These are phyloP conservation scores for Starmerella potacharoeniae DNA, from an alignment of 805 yeast genomes.

Conservation along the genomic window DNA sequence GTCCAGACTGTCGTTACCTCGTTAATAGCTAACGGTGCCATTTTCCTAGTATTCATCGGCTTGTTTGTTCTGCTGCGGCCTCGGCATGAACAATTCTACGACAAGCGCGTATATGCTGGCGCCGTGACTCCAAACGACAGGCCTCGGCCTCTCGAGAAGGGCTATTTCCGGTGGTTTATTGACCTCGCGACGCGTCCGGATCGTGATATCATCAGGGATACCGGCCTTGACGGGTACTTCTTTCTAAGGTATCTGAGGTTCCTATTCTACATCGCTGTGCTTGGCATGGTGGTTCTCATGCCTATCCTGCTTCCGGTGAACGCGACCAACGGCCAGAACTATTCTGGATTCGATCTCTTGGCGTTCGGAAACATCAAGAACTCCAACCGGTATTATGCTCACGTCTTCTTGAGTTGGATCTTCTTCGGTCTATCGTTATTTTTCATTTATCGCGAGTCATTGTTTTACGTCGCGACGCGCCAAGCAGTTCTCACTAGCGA, in stretches of 20 bases:
- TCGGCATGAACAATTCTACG: conserved; percentile 60
- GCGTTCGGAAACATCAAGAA: conserved; percentile 64
- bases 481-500: conserved; percentile 74
- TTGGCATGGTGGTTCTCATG: conserved; percentile 45
- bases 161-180: conserved; percentile 57
- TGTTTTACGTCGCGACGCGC: conserved; percentile 63
- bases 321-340: conserved; percentile 45
- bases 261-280: conserved; percentile 41
- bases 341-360: conserved; percentile 60
- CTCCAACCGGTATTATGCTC: conserved; percentile 66
- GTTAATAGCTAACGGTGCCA: conserved; percentile 51
- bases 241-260: conserved; percentile 66
- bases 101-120: conserved; percentile 63
- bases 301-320: conserved; percentile 75
- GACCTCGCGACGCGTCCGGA: conserved; percentile 58
- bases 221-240: conserved; percentile 91
- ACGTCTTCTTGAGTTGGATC: conserved; percentile 68
- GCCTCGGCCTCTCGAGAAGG: conserved; percentile 65
- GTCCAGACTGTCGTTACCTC: conserved; percentile 54
- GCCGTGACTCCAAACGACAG: conserved; percentile 35
- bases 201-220: conserved; percentile 65
- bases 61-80: conserved; percentile 58
- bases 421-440: conserved; percentile 61
- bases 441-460: conserved; percentile 71
- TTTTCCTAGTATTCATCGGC: conserved; percentile 50